Evolutionary conservation across 495 filamentous ascomycete species (phyloP).

Genomic region (Penicillium daleae): DNA sequence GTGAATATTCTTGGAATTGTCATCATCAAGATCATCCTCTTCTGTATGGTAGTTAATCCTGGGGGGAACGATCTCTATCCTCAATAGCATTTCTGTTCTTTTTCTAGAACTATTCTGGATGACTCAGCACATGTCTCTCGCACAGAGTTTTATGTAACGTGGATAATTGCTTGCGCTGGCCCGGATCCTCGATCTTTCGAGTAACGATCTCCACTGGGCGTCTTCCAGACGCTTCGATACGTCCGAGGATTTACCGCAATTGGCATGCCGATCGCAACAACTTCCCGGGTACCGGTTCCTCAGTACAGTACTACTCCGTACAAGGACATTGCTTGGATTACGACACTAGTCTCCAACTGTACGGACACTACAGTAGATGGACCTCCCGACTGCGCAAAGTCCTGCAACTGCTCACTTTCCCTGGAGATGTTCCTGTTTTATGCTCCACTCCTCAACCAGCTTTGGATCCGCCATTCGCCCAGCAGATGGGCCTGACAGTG

Average conservation of each 20-base stretch:
- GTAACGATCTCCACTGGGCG: background rate
- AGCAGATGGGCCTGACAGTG: slow-evolving; percentile 1
- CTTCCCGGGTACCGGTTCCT: background rate
- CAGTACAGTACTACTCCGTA: background rate
- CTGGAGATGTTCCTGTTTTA: background rate
- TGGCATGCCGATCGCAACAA: background rate
- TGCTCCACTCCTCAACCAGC: background rate
- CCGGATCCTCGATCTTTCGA: background rate
- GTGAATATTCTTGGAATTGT: background rate
- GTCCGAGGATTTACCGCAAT: slow-evolving; percentile 1
- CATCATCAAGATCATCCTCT: slow-evolving; percentile 1
- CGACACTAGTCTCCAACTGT: no score
- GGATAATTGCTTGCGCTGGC: no score
- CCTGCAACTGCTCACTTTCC: no score
- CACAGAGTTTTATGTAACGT: no score
- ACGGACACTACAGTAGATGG: no score
- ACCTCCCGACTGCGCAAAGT: no score
- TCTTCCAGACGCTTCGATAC: slow-evolving; percentile 5
- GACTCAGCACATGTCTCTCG: no score
- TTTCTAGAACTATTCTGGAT: background rate
- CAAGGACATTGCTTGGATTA: no score
- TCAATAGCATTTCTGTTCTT: no score
- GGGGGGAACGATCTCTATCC: no score
- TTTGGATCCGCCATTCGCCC: slow-evolving; percentile 1
- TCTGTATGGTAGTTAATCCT: background rate